A percentile compares a stretch with the other conserved stretches of the same genome.
These are phyloP conservation scores for Pontederia paniculata DNA, from an alignment of 176 grass and related monocot species.

Conservation along the genomic window DNA sequence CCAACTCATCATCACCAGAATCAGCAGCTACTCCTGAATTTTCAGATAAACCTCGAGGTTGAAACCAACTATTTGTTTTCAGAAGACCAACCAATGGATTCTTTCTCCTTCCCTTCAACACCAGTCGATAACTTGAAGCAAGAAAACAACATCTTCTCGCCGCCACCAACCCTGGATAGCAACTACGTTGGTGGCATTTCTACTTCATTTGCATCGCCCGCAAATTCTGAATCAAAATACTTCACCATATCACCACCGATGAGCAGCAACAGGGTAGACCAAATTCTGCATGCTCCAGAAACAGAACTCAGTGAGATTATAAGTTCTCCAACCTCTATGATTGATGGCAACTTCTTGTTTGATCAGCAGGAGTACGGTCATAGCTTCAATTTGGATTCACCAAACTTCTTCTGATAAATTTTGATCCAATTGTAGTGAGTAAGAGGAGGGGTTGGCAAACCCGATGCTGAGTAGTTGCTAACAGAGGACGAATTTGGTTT, in stretches of 20 bases:
- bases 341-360: background rate
- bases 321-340: background rate
- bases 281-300: background rate
- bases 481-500: too few relatives aligned
- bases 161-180: background rate
- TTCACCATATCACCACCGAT: background rate
- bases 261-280: background rate
- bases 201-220: background rate
- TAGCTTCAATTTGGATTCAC: background rate
- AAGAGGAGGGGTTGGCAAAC: too few relatives aligned
- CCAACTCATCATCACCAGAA: background rate
- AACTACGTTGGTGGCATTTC: background rate
- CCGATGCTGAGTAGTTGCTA: too few relatives aligned
- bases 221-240: background rate
- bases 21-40: conserved; percentile 31
- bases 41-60: conserved; percentile 19
- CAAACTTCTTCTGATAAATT: too few relatives aligned
- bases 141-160: background rate
- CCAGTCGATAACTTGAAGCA: background rate
- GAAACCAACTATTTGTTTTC: background rate
- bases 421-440: too few relatives aligned
- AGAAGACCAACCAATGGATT: background rate
- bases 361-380: background rate
- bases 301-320: background rate
- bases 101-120: conserved; percentile 1